A percentile compares a stretch with the other conserved stretches of the same genome.
Evolutionary conservation across 106 monocot species (phyloP).

Genomic region (Agapanthus africanus): DNA sequence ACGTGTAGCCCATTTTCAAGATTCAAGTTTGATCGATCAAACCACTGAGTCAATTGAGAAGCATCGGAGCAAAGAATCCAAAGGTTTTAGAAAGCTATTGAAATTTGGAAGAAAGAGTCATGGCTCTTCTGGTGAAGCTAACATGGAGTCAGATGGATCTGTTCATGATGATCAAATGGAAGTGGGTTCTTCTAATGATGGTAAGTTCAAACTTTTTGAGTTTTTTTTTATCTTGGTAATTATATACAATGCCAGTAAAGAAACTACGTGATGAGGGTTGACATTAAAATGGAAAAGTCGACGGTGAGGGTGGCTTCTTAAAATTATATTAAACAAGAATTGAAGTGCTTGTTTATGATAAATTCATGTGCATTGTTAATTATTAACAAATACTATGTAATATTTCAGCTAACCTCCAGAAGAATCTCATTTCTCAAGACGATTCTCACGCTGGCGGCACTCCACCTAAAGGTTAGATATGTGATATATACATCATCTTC

Average conservation of each 20-base stretch:
- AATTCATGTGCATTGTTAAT: not conserved
- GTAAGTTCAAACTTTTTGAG: too few relatives aligned
- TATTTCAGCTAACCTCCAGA: constrained; percentile 52
- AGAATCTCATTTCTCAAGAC: constrained; percentile 73
- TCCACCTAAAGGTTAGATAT: constrained; percentile 44
- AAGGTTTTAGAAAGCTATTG: constrained; percentile 73
- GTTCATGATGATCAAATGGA: constrained; percentile 27
- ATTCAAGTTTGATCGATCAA: constrained; percentile 17
- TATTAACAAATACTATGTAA: not conserved
- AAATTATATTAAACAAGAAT: too few relatives aligned
- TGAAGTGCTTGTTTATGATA: not conserved
- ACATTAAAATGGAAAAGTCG: too few relatives aligned
- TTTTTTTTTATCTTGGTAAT: too few relatives aligned
- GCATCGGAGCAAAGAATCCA: constrained; percentile 52
- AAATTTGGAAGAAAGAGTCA: constrained; percentile 78
- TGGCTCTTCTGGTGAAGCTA: constrained; percentile 28
- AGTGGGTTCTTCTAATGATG: constrained; percentile 36
- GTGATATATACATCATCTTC: too few relatives aligned
- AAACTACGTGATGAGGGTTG: too few relatives aligned
- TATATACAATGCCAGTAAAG: too few relatives aligned
- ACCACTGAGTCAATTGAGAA: constrained; percentile 37
- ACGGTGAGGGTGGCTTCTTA: too few relatives aligned
- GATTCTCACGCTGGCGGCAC: constrained; percentile 32
- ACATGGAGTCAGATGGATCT: constrained; percentile 33
- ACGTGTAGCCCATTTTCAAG: constrained; percentile 10